Evolutionary conservation across 2,329 filamentous ascomycete species (phyloP).

Genomic region (Didymella segeticola): DNA sequence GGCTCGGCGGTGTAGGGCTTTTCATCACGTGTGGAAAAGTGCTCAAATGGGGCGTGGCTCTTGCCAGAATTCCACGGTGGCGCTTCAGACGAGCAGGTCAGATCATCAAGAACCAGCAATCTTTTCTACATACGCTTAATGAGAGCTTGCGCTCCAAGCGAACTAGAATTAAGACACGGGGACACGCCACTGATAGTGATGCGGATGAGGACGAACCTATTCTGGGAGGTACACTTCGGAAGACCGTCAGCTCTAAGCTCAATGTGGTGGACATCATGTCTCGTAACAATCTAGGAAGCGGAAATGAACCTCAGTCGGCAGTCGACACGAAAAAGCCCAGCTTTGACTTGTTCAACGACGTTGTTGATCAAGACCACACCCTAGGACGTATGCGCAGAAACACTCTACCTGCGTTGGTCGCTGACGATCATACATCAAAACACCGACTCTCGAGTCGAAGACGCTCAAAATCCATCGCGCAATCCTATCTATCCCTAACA

Average conservation of each 20-base stretch:
- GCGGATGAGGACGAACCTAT: slow-evolving; percentile 53
- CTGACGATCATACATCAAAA: slow-evolving; percentile 29
- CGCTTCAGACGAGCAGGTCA: slow-evolving; percentile 71
- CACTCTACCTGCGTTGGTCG: slow-evolving; percentile 40
- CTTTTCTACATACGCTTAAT: slow-evolving; percentile 52
- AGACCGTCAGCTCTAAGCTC: slow-evolving; percentile 35
- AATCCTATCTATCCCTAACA: slow-evolving; percentile 81
- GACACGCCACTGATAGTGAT: slow-evolving; percentile 50
- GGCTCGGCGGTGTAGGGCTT: slow-evolving; percentile 73
- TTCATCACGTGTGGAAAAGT: slow-evolving; percentile 76
- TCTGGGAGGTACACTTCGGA: slow-evolving; percentile 28
- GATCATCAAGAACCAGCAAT: slow-evolving; percentile 51
- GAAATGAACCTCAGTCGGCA: slow-evolving; percentile 38
- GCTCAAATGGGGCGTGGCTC: slow-evolving; percentile 80
- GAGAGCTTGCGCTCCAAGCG: slow-evolving; percentile 41
- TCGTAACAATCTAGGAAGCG: slow-evolving; percentile 18
- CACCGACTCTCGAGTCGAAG: slow-evolving; percentile 32
- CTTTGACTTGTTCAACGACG: slow-evolving; percentile 18
- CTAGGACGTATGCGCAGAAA: slow-evolving; percentile 39
- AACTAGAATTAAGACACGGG: slow-evolving; percentile 26
- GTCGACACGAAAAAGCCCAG: slow-evolving; percentile 34
- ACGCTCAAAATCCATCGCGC: slow-evolving; percentile 47
- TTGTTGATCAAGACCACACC: slow-evolving; percentile 4
- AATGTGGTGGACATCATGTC: slow-evolving; percentile 25
- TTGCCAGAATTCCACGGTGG: slow-evolving; percentile 91